Percentiles rank a stretch among this genome's conserved stretches.
Conservation (phyloP, 768 basidiomycete genomes). For the Tremella yokohamensis region DNA sequence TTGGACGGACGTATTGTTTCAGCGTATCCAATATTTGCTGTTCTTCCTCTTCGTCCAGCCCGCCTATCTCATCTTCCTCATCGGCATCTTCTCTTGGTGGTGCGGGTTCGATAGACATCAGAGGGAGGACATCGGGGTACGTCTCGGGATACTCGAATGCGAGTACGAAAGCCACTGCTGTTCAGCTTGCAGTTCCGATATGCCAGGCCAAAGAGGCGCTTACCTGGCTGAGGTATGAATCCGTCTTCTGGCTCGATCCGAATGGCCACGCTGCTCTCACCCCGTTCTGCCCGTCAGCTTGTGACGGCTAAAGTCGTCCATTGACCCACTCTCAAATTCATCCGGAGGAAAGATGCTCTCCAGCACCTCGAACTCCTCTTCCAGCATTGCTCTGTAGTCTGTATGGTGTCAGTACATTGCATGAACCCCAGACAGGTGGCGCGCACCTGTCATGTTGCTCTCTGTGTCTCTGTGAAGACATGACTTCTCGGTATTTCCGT, state of each 20-base stretch:
- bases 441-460: constrained; percentile 7
- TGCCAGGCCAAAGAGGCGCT: no score
- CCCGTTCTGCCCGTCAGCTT: constrained; percentile 61
- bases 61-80: constrained; percentile 50
- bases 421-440: neutral
- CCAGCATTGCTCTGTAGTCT: constrained; percentile 55
- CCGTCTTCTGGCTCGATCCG: constrained; percentile 81
- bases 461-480: no score
- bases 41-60: constrained; percentile 56
- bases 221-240: constrained; percentile 29
- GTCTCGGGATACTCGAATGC: constrained; percentile 70
- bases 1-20: constrained; percentile 44
- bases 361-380: constrained; percentile 91
- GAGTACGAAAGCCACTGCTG: constrained; percentile 68
- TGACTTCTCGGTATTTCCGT: no score
- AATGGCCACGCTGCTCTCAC: constrained; percentile 75
- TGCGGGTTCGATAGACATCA: constrained; percentile 60
- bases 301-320: no score
- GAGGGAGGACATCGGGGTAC: constrained; percentile 81
- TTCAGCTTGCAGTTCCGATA: constrained; percentile 5
- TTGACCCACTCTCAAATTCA: constrained; percentile 79
- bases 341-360: constrained; percentile 88
- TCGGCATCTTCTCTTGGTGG: no score
- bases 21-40: constrained; percentile 61
- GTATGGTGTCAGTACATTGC: neutral